phyloP scores from a whole-genome alignment of 805 yeast genomes.

The Suhomyces pyralidae region DNA sequence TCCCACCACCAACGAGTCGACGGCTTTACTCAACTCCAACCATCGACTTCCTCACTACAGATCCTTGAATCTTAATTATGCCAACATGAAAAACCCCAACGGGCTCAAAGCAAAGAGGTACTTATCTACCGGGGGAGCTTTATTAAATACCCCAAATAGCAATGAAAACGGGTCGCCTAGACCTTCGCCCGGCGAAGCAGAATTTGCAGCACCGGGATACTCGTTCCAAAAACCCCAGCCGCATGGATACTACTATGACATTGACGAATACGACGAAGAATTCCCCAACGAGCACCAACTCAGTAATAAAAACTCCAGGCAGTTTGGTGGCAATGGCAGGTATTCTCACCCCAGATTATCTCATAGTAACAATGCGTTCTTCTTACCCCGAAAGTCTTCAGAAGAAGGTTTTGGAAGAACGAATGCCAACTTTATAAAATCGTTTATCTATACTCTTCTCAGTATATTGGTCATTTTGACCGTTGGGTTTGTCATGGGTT shows the following conservation, averaged over 20 bases:
- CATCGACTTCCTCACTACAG: conserved; percentile 38
- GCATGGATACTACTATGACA: conserved; percentile 31
- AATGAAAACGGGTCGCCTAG: conserved; percentile 3
- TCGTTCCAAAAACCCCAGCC: conserved; percentile 26
- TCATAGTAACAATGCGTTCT: conserved; percentile 21
- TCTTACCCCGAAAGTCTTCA: conserved; percentile 31
- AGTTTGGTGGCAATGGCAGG: conserved; percentile 6
- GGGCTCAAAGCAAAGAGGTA: conserved; percentile 32
- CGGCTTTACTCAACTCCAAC: conserved; percentile 27
- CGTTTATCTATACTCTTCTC: conserved; percentile 42
- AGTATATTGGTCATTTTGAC: conserved; percentile 52
- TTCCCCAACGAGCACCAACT: conserved; percentile 11
- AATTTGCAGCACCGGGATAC: conserved; percentile 23
- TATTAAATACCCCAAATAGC: conserved; percentile 5
- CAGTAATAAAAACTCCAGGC: conserved; percentile 4
- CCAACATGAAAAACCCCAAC: conserved; percentile 17
- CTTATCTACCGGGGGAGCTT: conserved; percentile 35
- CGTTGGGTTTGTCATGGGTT: conserved; percentile 79
- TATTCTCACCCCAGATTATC: conserved; percentile 19
- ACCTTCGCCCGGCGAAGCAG: conserved; percentile 19
- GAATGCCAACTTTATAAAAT: conserved; percentile 22
- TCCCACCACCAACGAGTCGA: conserved; percentile 17
- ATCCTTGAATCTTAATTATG: conserved; percentile 36
- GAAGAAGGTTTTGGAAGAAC: conserved; percentile 6
- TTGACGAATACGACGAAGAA: conserved; percentile 40